Evolutionary conservation across 805 yeast genomes (phyloP).

Genomic region (Ogataea angusta): DNA sequence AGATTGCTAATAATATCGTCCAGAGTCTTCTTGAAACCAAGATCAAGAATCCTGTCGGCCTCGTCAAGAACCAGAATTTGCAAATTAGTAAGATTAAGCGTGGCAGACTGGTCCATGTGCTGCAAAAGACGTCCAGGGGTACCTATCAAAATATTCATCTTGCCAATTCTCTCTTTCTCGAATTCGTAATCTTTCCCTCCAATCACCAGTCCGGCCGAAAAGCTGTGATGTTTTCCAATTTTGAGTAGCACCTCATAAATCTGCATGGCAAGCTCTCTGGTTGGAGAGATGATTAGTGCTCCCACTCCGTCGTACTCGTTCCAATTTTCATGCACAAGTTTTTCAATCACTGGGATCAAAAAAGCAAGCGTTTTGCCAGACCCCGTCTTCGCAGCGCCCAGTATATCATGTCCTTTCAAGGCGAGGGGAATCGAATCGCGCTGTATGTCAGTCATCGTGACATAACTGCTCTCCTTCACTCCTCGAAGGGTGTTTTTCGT

Average conservation of each 20-base stretch:
- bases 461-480: conserved; percentile 71
- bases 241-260: conserved; percentile 83
- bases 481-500: conserved; percentile 65
- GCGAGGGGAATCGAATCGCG: conserved; percentile 71
- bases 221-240: conserved; percentile 69
- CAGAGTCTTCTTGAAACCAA: conserved; percentile 84
- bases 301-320: conserved; percentile 85
- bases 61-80: conserved; percentile 84
- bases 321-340: conserved; percentile 66
- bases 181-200: conserved; percentile 88
- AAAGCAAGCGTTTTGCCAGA: conserved; percentile 91
- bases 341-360: conserved; percentile 74
- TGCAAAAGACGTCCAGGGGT: conserved; percentile 91
- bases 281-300: conserved; percentile 86
- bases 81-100: conserved; percentile 68
- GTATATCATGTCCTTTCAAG: conserved; percentile 70
- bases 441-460: conserved; percentile 83
- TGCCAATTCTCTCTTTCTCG: conserved; percentile 75
- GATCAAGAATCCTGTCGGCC: conserved; percentile 88
- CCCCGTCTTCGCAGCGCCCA: conserved; percentile 89
- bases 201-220: conserved; percentile 87
- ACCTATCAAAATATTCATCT: conserved; percentile 79
- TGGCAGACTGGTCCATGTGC: conserved; percentile 86
- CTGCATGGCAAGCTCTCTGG: conserved; percentile 88
- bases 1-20: conserved; percentile 77